These are phyloP conservation scores for Leccinum glutinopallens DNA, from an alignment of 1,284 basidiomycete species.

Conservation along the genomic window DNA sequence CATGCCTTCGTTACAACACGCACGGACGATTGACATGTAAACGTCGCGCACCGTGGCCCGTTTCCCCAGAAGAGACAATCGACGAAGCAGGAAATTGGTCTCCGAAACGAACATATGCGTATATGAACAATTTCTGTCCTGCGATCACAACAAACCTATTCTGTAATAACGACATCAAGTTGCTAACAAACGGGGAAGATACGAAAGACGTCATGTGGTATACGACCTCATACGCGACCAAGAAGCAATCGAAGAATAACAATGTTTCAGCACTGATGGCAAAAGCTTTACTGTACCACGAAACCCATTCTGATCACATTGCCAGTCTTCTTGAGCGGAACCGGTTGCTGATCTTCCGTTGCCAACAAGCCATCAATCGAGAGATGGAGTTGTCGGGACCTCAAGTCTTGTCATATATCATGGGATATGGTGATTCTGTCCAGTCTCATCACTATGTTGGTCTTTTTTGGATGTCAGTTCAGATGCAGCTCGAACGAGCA, in stretches of 20 bases:
- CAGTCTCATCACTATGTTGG: too few relatives aligned
- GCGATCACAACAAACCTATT: slow-evolving; percentile 6
- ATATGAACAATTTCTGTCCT: slow-evolving; percentile 7
- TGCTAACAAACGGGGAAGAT: slow-evolving; percentile 31
- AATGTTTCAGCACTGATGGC: slow-evolving; percentile 20
- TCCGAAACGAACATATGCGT: neutral
- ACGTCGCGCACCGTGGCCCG: slow-evolving; percentile 3
- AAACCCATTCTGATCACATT: neutral
- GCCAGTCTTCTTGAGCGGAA: slow-evolving; percentile 1
- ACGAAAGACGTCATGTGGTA: slow-evolving; percentile 32
- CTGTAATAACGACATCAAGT: slow-evolving; percentile 36
- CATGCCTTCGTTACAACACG: slow-evolving; percentile 9
- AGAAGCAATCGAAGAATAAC: slow-evolving; percentile 30
- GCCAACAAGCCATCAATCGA: slow-evolving; percentile 8
- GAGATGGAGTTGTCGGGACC: slow-evolving; percentile 11
- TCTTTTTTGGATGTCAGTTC: too few relatives aligned
- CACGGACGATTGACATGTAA: slow-evolving; percentile 15
- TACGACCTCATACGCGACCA: slow-evolving; percentile 31
- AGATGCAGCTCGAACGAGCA: too few relatives aligned
- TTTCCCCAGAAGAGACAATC: neutral
- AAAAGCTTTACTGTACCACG: slow-evolving; percentile 2
- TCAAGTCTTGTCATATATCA: slow-evolving; percentile 10
- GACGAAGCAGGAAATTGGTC: neutral
- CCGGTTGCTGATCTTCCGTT: slow-evolving; percentile 1
- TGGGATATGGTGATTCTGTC: slow-evolving; percentile 7